A percentile compares a stretch with the other conserved stretches of the same genome.
phyloP scores from a whole-genome alignment of 306 rosid species.

The Ceratonia siliqua region DNA sequence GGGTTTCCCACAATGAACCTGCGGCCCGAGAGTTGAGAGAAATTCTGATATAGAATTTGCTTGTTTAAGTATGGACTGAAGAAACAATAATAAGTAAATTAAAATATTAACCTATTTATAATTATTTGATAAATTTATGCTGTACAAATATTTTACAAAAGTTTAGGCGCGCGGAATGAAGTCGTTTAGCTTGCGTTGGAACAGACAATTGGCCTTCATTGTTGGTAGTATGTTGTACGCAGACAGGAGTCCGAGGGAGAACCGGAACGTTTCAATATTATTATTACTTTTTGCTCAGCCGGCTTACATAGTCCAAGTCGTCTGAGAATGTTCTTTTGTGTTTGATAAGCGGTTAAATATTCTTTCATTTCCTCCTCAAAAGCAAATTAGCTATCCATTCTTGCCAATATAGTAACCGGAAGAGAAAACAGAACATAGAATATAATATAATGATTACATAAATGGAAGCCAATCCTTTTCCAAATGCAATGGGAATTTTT shows the following conservation, averaged over 20 bases:
- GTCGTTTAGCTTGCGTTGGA: too few species aligned
- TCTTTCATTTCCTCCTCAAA: too few species aligned
- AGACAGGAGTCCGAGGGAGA: background rate
- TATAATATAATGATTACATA: background rate
- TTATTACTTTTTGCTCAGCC: background rate
- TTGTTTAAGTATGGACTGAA: background rate
- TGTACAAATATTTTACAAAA: too few species aligned
- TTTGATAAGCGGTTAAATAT: too few species aligned
- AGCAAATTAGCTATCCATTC: background rate
- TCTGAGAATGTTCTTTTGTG: background rate
- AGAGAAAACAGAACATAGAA: too few species aligned
- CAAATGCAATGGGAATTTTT: background rate
- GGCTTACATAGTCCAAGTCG: background rate
- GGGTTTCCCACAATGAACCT: conserved; percentile 51
- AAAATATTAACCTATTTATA: background rate
- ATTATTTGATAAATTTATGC: too few species aligned
- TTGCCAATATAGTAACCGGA: too few species aligned
- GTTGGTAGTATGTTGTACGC: background rate
- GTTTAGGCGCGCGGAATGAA: too few species aligned
- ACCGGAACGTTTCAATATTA: background rate
- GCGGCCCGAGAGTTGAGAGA: background rate
- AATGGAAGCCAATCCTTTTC: background rate
- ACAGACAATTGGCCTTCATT: background rate
- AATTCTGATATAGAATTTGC: background rate
- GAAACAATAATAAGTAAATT: background rate